Evolutionary conservation across 73 alveolate species (phyloP).

Genomic region (Paramecium sonneborni): DNA sequence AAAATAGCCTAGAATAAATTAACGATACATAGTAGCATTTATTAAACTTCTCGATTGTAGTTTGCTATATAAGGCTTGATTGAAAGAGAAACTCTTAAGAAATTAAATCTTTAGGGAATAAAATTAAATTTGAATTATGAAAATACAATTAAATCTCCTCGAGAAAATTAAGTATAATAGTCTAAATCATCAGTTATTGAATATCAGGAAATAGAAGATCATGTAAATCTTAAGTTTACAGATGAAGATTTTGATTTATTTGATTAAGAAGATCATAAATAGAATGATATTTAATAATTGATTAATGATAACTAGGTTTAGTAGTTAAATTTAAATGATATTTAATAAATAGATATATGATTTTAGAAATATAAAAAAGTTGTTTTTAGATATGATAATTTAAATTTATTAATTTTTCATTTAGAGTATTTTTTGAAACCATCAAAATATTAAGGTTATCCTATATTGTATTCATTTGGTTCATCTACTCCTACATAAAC

Average conservation of each 20-base stretch:
- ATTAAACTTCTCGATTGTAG: background rate
- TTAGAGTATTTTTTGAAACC: slow-evolving; percentile 8
- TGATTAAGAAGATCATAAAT: background rate
- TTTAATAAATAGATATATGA: no score
- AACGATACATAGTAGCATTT: background rate
- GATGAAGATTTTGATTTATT: background rate
- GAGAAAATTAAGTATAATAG: background rate
- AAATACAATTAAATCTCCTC: background rate
- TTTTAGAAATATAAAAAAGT: no score
- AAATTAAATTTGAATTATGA: background rate
- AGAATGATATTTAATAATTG: no score
- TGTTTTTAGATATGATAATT: background rate
- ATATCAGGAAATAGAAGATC: background rate
- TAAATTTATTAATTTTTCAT: background rate
- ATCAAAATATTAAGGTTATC: background rate
- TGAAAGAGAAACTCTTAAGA: background rate
- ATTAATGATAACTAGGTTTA: no score
- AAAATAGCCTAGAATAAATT: background rate
- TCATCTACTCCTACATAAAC: slow-evolving; percentile 27
- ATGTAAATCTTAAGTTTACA: background rate
- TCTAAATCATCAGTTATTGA: background rate
- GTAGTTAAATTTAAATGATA: no score
- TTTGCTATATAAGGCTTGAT: background rate
- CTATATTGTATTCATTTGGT: background rate
- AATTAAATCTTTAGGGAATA: background rate